A percentile compares a stretch with the other conserved stretches of the same genome.
These are phyloP conservation scores for Mucor piriformis DNA, from an alignment of 371 early-diverging fungal species.

Conservation along the genomic window DNA sequence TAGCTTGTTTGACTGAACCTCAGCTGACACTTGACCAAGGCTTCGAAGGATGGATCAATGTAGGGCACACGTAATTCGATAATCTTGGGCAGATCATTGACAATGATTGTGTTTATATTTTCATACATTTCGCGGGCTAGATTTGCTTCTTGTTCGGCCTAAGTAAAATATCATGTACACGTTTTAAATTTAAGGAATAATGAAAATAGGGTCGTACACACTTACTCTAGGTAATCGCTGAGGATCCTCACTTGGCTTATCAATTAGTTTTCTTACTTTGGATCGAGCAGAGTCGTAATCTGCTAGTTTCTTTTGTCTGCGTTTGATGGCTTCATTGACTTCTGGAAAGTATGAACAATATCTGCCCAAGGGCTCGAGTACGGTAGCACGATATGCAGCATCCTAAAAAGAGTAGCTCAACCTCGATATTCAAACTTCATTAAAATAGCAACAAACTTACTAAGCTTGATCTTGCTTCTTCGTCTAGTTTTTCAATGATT, in stretches of 20 bases:
- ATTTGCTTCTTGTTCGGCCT: slow-evolving; percentile 81
- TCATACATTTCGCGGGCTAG: slow-evolving; percentile 82
- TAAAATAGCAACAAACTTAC: too few species aligned
- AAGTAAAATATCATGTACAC: background rate
- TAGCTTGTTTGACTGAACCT: slow-evolving; percentile 81
- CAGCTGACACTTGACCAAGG: slow-evolving; percentile 87
- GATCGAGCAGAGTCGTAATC: slow-evolving; percentile 85
- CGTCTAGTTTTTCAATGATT: slow-evolving; percentile 79
- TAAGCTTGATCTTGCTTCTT: slow-evolving; percentile 75
- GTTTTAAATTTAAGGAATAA: too few species aligned
- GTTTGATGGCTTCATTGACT: slow-evolving; percentile 88
- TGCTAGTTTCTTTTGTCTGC: slow-evolving; percentile 82
- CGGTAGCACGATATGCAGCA: slow-evolving; percentile 77
- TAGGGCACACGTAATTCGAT: slow-evolving; percentile 87
- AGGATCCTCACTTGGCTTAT: slow-evolving; percentile 81
- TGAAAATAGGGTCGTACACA: background rate
- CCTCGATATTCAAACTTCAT: too few species aligned
- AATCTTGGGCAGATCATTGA: slow-evolving; percentile 88
- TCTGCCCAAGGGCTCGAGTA: slow-evolving; percentile 86
- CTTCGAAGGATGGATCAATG: slow-evolving; percentile 93
- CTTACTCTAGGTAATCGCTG: slow-evolving; percentile 61
- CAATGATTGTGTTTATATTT: slow-evolving; percentile 75
- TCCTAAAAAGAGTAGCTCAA: too few species aligned
- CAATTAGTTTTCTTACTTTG: slow-evolving; percentile 78
- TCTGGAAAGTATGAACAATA: slow-evolving; percentile 90